phyloP scores from a whole-genome alignment of 2,329 filamentous ascomycete species.

The Aulographum hederae region DNA sequence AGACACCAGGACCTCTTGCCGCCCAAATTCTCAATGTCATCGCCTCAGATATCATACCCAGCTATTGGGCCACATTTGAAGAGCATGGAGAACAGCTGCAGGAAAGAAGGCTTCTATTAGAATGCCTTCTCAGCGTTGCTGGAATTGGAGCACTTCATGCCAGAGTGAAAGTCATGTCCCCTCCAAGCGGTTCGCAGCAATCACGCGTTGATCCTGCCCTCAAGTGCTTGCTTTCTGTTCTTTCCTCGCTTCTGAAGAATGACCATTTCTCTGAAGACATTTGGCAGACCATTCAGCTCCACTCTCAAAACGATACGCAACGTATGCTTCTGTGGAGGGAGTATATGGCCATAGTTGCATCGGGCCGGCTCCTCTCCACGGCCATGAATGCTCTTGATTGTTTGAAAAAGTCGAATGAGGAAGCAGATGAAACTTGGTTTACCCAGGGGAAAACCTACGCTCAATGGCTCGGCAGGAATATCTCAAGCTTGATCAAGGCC shows the following conservation, averaged over 20 bases:
- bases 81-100: conserved; percentile 18
- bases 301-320: conserved; percentile 17
- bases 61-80: conserved; percentile 50
- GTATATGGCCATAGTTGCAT: conserved; percentile 36
- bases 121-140: conserved; percentile 52
- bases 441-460: conserved; percentile 46
- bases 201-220: no score
- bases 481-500: no score
- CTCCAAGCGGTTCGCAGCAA: no score
- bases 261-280: conserved; percentile 11
- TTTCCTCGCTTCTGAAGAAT: conserved; percentile 20
- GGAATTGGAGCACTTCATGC: conserved; percentile 62
- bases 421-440: conserved; percentile 34
- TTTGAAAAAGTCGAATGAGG: conserved; percentile 17
- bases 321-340: conserved; percentile 44
- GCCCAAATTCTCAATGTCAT: conserved; percentile 61
- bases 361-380: conserved; percentile 39
- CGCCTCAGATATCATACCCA: conserved; percentile 55
- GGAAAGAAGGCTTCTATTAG: conserved; percentile 28
- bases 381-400: conserved; percentile 40
- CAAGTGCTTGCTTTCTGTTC: conserved; percentile 25
- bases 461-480: conserved; percentile 51
- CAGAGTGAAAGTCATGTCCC: conserved; percentile 42
- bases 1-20: conserved; percentile 44
- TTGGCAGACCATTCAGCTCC: conserved; percentile 26